Base-by-base conservation (phyloP, 2,329 filamentous ascomycete genomes). In the Pochonia chlamydosporia region DNA sequence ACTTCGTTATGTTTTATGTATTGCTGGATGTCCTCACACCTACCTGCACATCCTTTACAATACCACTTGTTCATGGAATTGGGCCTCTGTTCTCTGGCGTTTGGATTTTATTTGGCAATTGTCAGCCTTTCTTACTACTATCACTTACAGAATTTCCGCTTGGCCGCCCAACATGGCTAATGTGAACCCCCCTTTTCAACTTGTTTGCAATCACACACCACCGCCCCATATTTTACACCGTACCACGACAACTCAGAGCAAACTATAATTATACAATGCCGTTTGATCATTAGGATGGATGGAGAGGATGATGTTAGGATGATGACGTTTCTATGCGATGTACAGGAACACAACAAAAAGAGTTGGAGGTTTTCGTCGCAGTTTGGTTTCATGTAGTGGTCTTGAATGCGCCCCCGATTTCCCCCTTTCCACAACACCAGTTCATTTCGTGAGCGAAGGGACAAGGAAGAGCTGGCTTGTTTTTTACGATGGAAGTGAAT, bases 281-380 rank as follows among this genome's bases (percentile, higher is more conserved):
- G 35, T 13, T 39, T 39, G n/a, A 23, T 39, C 35, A 39, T 20
- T 39, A 39, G 35, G 35, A 6, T 39, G 18, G 35, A 23, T 39
- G 20, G n/a, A 39, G 35, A 39, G 30, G 30, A 25, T n/a, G 13
- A 24, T 31, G 25, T 35, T 23, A 16, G 30, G 18, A 35, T 39
- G 35, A 35, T 35, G 40, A 35, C 36, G 42, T 25, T 40, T 37
- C 44, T 45, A 31, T 41, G 30, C 41, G 42, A 44, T 42, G 42
- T 42, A 45, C 16, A 13, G 43, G 18, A 44, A 36, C 20, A n/a
- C n/a, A n/a, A n/a, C 28, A 20, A 33, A 25, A 24, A 44, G 30
- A 36, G 20, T 23, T 39, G 18, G 35, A 5, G 18, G 8, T 23
- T 13, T 39, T 20, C 23, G 21, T 39, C 23, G 10, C 11, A 39